Evolutionary conservation across 2,329 filamentous ascomycete species (phyloP).

Genomic region (Venturia pyrina): DNA sequence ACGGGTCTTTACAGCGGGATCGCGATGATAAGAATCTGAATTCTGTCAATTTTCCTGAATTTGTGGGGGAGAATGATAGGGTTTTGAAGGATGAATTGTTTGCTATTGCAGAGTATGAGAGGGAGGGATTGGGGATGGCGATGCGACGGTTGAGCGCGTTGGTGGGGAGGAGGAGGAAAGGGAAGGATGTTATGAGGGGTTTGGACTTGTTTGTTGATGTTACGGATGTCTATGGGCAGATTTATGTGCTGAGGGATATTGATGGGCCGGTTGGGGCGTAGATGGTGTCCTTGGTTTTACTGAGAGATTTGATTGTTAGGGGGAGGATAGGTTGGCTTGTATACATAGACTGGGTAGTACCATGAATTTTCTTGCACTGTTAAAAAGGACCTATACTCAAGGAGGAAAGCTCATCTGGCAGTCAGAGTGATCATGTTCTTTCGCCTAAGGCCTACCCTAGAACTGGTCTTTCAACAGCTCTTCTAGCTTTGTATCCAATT

Average conservation of each 20-base stretch:
- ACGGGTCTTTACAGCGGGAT: conserved; percentile 19
- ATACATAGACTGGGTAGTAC: too few relatives aligned
- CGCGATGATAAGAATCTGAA: conserved; percentile 17
- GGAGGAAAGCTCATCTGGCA: too few relatives aligned
- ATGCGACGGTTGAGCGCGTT: not conserved
- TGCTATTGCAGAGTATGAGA: not conserved
- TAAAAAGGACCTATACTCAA: too few relatives aligned
- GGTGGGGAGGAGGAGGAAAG: not conserved
- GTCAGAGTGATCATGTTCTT: too few relatives aligned
- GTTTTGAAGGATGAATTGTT: not conserved
- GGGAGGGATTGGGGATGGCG: not conserved
- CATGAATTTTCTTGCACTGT: too few relatives aligned
- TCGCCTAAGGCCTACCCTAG: not conserved
- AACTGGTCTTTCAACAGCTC: not conserved
- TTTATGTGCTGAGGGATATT: not conserved
- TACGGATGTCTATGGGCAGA: conserved; percentile 1
- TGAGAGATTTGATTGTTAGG: too few relatives aligned
- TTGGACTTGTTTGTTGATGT: not conserved
- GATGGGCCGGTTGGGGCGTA: not conserved
- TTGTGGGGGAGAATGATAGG: not conserved
- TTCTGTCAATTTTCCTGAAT: not conserved
- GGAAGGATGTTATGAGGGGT: not conserved
- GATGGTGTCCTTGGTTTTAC: not conserved
- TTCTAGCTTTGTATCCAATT: conserved; percentile 9
- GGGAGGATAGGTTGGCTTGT: too few relatives aligned